Base-by-base conservation (phyloP, 768 basidiomycete species). In the Termitomyces sp. region DNA sequence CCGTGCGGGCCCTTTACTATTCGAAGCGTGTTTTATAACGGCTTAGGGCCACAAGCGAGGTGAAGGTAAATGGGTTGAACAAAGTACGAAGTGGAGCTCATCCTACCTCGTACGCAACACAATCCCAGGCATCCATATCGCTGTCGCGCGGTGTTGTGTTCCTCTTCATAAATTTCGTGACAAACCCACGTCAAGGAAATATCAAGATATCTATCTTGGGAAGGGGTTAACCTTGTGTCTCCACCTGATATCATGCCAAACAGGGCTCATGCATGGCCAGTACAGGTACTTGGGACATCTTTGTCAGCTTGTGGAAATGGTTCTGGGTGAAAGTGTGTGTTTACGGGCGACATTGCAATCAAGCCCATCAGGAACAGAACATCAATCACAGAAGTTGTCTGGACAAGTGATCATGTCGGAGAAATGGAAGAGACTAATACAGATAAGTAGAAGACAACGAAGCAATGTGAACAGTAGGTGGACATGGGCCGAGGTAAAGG, bases 21-120 rank as follows among this genome's bases (percentile, higher is more conserved):
- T 22, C 0, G 5, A 37, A 29, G 29, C 43, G 2, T 42, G 12
- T 10, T 24, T 18, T 16, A 55, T 46, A 18, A 55, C 24, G 9
- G 43, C 32, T n/a, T 10, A 10, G 20, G 14, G 5, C 24, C 43
- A 36, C 43, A 44, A 46, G 12, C 24, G n/a, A 44, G 29, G 31
- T 46, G 29, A 16, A 34, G 29, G 5, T 4, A 55, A 34, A 12
- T 29, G 53, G 16, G 43, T 27, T n/a, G 37, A 7, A 22, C 31
- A n/a, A 6, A 5, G 9, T 31, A 20, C 14, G 18, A n/a, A 24
- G 47, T 4, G 9, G n/a, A 20, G 27, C 47, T n/a, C 16, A 37
- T 34, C n/a, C 43, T 22, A 64, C 66, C 58, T 67, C 63, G 26
- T 61, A 67, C 18, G n/a, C 57, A 2, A 60, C 59, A 47, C 55